These are phyloP conservation scores for Lyophyllum decastes DNA, from an alignment of 768 basidiomycete genomes.

Conservation along the genomic window DNA sequence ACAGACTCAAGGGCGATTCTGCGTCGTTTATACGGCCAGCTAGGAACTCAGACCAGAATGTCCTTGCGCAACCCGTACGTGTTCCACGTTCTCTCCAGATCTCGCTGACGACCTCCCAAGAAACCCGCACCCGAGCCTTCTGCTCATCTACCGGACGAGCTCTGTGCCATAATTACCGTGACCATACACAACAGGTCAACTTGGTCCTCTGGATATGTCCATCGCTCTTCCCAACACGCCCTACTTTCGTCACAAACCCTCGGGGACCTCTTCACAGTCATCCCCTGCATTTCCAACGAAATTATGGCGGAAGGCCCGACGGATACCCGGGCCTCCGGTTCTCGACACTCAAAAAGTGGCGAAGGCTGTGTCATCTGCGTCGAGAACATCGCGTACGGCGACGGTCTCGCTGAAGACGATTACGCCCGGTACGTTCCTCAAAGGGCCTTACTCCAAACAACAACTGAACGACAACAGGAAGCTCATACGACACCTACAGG, in stretches of 20 bases:
- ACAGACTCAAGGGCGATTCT: constrained; percentile 44
- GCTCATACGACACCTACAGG: constrained; percentile 27
- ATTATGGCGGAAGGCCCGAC: constrained; percentile 41
- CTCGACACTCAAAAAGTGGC: constrained; percentile 8
- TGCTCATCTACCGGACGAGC: constrained; percentile 15
- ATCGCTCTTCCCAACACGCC: constrained; percentile 68
- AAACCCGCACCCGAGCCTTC: constrained; percentile 26
- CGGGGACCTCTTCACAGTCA: constrained; percentile 54
- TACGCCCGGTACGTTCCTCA: constrained; percentile 49
- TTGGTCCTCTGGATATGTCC: constrained; percentile 61
- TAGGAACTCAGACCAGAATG: constrained; percentile 69
- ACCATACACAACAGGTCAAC: constrained; percentile 61
- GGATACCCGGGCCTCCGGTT: constrained; percentile 33
- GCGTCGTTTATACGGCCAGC: constrained; percentile 64
- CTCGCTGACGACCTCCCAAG: constrained; percentile 15
- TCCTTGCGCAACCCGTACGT: constrained; percentile 44
- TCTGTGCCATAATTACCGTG: constrained; percentile 55
- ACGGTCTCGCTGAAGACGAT: constrained; percentile 46
- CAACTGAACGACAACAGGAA: constrained; percentile 35
- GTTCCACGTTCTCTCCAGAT: not conserved
- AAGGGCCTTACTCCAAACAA: constrained; percentile 34
- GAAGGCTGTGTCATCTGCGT: constrained; percentile 58
- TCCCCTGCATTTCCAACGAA: constrained; percentile 66
- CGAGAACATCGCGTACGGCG: constrained; percentile 60
- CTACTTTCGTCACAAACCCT: constrained; percentile 74